phyloP scores from a whole-genome alignment of 768 basidiomycete genomes.

The Daedaleopsis sinensis region DNA sequence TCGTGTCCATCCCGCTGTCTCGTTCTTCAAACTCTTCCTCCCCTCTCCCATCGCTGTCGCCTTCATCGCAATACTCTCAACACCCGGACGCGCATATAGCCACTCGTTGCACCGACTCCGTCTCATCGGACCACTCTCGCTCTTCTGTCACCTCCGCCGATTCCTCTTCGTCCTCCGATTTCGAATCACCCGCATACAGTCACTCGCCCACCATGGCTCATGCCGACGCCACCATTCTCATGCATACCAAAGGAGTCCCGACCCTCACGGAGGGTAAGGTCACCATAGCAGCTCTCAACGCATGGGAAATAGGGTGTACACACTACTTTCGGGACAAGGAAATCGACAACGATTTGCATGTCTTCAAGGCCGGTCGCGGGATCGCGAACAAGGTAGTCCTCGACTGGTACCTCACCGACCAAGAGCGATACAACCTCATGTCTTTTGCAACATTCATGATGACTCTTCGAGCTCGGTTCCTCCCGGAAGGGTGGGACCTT shows the following conservation, averaged over 20 bases:
- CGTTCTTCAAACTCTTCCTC: too few relatives aligned
- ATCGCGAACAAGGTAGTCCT: too few relatives aligned
- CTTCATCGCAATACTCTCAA: neutral
- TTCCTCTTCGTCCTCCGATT: too few relatives aligned
- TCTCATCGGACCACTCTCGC: neutral
- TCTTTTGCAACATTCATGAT: too few relatives aligned
- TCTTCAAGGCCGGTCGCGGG: neutral
- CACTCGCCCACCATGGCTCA: neutral
- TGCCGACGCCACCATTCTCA: neutral
- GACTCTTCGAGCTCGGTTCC: neutral
- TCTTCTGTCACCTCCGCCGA: too few relatives aligned
- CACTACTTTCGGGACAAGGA: neutral
- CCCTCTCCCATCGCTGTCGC: neutral
- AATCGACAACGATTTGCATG: neutral
- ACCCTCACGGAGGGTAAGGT: slow-evolving; percentile 18
- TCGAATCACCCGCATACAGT: too few relatives aligned
- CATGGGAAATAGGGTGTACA: neutral
- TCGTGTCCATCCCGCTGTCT: too few relatives aligned
- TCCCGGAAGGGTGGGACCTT: slow-evolving; percentile 1
- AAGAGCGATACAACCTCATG: too few relatives aligned
- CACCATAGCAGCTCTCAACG: slow-evolving; percentile 27
- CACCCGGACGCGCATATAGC: neutral
- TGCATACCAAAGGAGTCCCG: neutral
- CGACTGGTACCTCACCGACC: too few relatives aligned
- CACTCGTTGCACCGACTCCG: neutral